Evolutionary conservation across 1,284 basidiomycete genomes (phyloP), one percentile per base, ranked within the genome.

Genomic region (Malassezia globosa): DNA sequence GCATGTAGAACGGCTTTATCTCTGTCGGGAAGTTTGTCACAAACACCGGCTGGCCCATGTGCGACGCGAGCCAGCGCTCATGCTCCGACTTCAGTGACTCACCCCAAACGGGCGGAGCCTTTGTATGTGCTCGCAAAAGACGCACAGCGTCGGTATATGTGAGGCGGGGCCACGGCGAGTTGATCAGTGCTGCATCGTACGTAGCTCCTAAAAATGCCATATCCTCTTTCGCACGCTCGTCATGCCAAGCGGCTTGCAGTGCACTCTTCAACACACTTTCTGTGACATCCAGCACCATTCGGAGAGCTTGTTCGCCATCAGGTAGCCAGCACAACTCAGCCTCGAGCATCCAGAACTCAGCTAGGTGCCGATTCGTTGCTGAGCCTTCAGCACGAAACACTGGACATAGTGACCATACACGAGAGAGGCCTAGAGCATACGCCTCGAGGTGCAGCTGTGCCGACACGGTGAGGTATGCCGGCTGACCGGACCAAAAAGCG

Each of bases 331-430:
- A 59, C 47, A 63, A 46, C 24, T 71, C 92, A 0, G 85, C 88
- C 73, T 99, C 92, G 48, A 94, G 79, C 92, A 97, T 97, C 85
- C 87, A 94, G 72, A 97, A 99, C 70, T 99, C 94, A 40, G 87
- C 81, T 6, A 99, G 78, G 72, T 99, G 92, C n/a, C 92, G 78
- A 41, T 80, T 81, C 1, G 92, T 96, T 60, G 83, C 79, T 4
- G 82, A 85, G 6, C 81, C 80, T 65, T 99, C 92, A 16, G 92
- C 92, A 18, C 92, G 82, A 73, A 97, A 99, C 51, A 82, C 82
- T 0, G 92, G 90, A 0, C 84, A 83, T 19, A 95, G 78, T 0
- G 88, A 89, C 75, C 89, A 99, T 0, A 87, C 84, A 23, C 89
- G 80, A 0, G 82, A 79, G 13, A 94, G 73, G 0, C 86, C 80